Evolutionary conservation across 306 rosid species (phyloP), one percentile per base, ranked within the genome.

Genomic region (Pyrus bretschneideri): DNA sequence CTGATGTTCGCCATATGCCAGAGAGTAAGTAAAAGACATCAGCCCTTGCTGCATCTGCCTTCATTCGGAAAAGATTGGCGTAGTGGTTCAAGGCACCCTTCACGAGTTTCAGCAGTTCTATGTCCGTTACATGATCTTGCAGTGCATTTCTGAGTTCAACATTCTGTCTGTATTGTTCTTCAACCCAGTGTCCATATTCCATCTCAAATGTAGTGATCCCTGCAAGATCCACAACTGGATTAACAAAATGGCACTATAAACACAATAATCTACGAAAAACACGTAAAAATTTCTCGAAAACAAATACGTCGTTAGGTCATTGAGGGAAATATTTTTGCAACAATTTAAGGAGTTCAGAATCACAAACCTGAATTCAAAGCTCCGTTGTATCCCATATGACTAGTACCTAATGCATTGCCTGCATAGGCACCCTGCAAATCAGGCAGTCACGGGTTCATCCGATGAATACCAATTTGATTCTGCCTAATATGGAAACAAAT

Each of bases 101-200:
- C n/a, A 96, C 94, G 22, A 85, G 86, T 58, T 73, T 82, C 30
- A 71, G 76, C 15, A 96, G 96, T 78, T 92, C 87, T 52, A 81
- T 79, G 11, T 92, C 96, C 3, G 90, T 63, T 61, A 75, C 83
- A 42, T 84, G 85, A 31, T 78, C 82, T 80, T 91, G 93, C 83
- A 96, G 74, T 65, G 93, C 99, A 27, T 68, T 87, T 86, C 93
- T 83, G 14, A 96, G 98, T 67, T 89, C 97, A 57, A 57, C 55
- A 19, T 64, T 86, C 72, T 77, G 91, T 75, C 90, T 87, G 18
- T 89, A 78, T 52, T 88, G 97, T 88, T 88, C 96, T 54, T 89
- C 90, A 52, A 96, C 92, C 99, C 99, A 96, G 45, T 87, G 86
- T 57, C 82, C 89, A 45, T 92, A 96, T 75, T 96, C 91, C 71